Conservation (phyloP, 441 rosid genomes). For the Pelargonium fulgidum region DNA sequence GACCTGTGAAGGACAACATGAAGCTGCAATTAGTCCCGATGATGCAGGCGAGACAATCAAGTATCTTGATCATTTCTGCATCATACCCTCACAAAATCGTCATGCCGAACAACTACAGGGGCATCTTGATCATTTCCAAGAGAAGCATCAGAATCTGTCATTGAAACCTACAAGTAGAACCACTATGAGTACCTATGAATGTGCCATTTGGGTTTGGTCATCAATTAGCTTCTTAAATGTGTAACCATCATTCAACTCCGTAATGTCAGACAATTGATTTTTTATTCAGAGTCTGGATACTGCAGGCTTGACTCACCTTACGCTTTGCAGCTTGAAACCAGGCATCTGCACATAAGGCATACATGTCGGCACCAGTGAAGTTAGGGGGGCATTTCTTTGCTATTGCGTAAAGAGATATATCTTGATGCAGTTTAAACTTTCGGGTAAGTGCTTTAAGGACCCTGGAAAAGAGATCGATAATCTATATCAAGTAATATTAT, state of each 20-base stretch:
- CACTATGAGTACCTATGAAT: constrained; percentile 9
- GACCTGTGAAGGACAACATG: constrained; percentile 34
- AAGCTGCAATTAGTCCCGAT: background rate
- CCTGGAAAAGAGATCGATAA: constrained; percentile 34
- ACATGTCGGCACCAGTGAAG: constrained; percentile 98
- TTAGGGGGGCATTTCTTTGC: constrained; percentile 84
- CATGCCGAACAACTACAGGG: constrained; percentile 56
- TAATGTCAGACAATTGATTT: background rate
- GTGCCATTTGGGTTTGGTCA: background rate
- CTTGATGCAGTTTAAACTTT: constrained; percentile 73
- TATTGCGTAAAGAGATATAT: constrained; percentile 65
- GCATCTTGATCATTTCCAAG: constrained; percentile 40
- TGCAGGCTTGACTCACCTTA: constrained; percentile 42
- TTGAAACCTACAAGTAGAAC: constrained; percentile 42
- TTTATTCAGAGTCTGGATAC: background rate
- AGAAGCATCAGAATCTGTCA: constrained; percentile 38
- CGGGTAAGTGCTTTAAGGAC: constrained; percentile 89
- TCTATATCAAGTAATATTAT: constrained; percentile 10
- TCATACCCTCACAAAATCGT: constrained; percentile 73
- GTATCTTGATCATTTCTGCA: no score
- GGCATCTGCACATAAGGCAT: constrained; percentile 97
- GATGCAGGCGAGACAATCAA: no score
- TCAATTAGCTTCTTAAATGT: no score
- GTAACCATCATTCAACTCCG: background rate
- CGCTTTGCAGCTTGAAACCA: constrained; percentile 98